Percentiles rank a stretch among this genome's conserved stretches.
phyloP scores from a whole-genome alignment of 768 basidiomycete species.

The Calocybe cyanea region DNA sequence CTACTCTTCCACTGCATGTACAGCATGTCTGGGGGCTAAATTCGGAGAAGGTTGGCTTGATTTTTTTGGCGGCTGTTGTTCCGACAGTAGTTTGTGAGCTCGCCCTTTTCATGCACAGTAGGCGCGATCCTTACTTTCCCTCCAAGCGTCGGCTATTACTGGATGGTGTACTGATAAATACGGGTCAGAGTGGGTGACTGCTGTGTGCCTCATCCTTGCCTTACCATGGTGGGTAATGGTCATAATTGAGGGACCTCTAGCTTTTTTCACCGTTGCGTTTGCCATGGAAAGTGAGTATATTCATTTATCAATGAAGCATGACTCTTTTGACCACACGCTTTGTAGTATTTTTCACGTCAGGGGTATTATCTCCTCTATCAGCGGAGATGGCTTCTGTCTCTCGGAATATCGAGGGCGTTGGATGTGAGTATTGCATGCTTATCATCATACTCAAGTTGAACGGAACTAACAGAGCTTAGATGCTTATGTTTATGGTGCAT shows the following conservation, averaged over 20 bases:
- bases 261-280: conserved; percentile 44
- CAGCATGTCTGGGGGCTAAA: conserved; percentile 44
- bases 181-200: conserved; percentile 54
- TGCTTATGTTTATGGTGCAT: conserved; percentile 71
- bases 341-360: conserved; percentile 60
- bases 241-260: conserved; percentile 40
- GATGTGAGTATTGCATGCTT: conserved; percentile 47
- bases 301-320: not conserved
- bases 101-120: not conserved
- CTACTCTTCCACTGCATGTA: conserved; percentile 54
- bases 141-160: conserved; percentile 51
- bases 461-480: conserved; percentile 33
- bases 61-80: conserved; percentile 60
- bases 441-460: not conserved
- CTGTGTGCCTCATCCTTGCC: conserved; percentile 43
- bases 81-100: conserved; percentile 62
- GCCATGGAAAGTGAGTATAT: conserved; percentile 49
- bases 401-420: conserved; percentile 54
- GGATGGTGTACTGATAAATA: conserved; percentile 55
- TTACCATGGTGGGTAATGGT: conserved; percentile 65
- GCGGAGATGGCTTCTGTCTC: conserved; percentile 65
- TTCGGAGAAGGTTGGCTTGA: conserved; percentile 56
- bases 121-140: conserved; percentile 4
- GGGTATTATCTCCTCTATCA: conserved; percentile 56
- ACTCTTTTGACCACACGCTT: conserved; percentile 1